Evolutionary conservation across 148 eudicot genomes (phyloP).

Genomic region (Vaccinium darrowii): DNA sequence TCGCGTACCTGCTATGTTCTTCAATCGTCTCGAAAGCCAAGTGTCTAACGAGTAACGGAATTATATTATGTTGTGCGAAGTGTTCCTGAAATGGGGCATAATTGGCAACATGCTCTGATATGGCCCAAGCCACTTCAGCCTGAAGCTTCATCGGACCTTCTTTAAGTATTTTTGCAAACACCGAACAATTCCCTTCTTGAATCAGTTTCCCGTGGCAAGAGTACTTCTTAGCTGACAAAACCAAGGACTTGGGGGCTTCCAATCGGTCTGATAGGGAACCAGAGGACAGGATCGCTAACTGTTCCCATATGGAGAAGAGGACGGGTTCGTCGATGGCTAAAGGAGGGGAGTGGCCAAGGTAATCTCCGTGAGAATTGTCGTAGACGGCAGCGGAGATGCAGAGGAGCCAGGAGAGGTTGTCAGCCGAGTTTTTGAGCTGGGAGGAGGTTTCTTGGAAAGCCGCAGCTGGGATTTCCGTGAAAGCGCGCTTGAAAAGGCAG

Average conservation of each 20-base stretch:
- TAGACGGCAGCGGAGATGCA: slow-evolving; percentile 4
- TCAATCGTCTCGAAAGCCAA: slow-evolving; percentile 13
- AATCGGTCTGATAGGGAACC: too few species aligned
- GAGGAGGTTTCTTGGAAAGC: slow-evolving; percentile 2
- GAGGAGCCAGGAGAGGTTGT: slow-evolving; percentile 13
- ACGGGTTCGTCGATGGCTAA: too few species aligned
- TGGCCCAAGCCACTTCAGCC: slow-evolving; percentile 14
- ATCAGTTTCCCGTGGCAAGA: too few species aligned
- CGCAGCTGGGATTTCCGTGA: slow-evolving; percentile 1
- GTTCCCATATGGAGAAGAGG: too few species aligned
- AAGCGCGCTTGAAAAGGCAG: background rate
- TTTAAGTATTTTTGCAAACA: too few species aligned
- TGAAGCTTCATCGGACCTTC: slow-evolving; percentile 17
- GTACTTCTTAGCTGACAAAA: too few species aligned
- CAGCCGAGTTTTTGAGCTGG: slow-evolving; percentile 8
- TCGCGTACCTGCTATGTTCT: slow-evolving; percentile 14
- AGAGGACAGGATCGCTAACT: too few species aligned
- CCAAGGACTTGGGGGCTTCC: too few species aligned
- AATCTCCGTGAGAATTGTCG: background rate
- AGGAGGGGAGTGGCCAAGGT: too few species aligned
- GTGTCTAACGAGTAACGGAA: slow-evolving; percentile 3
- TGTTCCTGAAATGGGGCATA: background rate
- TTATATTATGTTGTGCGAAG: slow-evolving; percentile 2
- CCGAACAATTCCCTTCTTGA: too few species aligned
- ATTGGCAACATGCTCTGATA: slow-evolving; percentile 1